Percentiles rank a stretch among this genome's conserved stretches.
phyloP scores from a whole-genome alignment of 768 basidiomycete species.

The Agrocybe pediades region DNA sequence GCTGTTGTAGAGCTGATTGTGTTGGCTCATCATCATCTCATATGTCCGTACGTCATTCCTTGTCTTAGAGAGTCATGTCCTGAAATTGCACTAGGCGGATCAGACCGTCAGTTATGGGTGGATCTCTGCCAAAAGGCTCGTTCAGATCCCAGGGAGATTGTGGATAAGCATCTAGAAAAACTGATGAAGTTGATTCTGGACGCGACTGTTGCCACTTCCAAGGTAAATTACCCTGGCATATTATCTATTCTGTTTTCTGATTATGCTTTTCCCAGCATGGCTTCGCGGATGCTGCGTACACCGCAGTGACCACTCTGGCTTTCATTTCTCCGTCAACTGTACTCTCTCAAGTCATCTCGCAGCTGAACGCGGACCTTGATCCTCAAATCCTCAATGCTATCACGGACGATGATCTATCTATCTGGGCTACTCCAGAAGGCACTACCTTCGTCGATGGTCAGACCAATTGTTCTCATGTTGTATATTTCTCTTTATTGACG shows the following conservation, averaged over 20 bases:
- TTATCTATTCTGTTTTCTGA: background rate
- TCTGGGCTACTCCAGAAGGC: constrained; percentile 88
- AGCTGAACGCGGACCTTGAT: constrained; percentile 67
- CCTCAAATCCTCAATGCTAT: constrained; percentile 58
- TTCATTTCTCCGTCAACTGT: constrained; percentile 77
- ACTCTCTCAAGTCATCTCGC: constrained; percentile 70
- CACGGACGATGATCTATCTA: constrained; percentile 72
- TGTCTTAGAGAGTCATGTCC: background rate
- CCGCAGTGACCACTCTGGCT: constrained; percentile 71
- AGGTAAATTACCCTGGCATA: constrained; percentile 34
- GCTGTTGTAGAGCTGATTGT: constrained; percentile 59
- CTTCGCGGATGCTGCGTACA: constrained; percentile 70
- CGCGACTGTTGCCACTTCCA: constrained; percentile 44
- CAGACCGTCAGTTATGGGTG: constrained; percentile 74
- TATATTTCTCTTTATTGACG: background rate
- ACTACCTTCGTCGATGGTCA: constrained; percentile 79
- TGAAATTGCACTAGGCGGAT: constrained; percentile 35
- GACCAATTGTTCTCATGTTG: background rate
- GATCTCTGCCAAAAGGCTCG: constrained; percentile 73
- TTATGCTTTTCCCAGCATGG: constrained; percentile 34
- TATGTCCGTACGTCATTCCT: constrained; percentile 48
- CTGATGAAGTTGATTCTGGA: constrained; percentile 52
- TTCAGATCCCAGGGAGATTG: constrained; percentile 66
- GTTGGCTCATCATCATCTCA: constrained; percentile 70
- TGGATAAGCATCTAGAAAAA: constrained; percentile 49